Conservation (phyloP, 163 green algal genomes). For the Chlamydomonas reinhardtii region DNA sequence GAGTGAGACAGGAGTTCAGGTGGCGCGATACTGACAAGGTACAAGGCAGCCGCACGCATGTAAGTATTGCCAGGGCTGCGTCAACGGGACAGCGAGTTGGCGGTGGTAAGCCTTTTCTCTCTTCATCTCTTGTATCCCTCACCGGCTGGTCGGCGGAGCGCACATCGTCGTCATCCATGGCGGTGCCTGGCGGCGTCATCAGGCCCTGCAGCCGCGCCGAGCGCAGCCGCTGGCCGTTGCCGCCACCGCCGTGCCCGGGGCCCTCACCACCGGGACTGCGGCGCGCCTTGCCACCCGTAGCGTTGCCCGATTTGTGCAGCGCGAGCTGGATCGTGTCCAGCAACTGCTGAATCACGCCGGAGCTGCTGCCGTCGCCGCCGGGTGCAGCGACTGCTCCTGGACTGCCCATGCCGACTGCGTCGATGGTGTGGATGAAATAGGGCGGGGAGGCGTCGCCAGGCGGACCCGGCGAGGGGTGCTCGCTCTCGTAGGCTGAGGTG, state of each 20-base stretch:
- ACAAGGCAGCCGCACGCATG: no score
- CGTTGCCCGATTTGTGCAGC: conserved; percentile 22
- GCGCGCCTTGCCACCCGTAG: neutral
- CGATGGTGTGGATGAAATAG: neutral
- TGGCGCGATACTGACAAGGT: neutral
- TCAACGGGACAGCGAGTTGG: no score
- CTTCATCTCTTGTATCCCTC: neutral
- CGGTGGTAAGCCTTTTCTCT: no score
- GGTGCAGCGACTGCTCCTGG: neutral
- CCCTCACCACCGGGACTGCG: no score
- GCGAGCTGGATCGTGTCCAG: conserved; percentile 39
- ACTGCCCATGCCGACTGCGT: neutral
- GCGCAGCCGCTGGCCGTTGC: no score
- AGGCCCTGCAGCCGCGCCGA: neutral
- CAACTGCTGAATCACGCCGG: conserved; percentile 35
- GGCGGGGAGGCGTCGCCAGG: neutral
- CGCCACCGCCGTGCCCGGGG: no score
- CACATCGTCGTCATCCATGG: neutral
- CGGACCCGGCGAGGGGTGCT: neutral
- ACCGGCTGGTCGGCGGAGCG: neutral
- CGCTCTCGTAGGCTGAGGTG: neutral
- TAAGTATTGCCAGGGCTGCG: no score
- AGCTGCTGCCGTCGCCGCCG: neutral
- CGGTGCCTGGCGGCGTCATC: neutral
- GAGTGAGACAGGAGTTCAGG: neutral